Percentiles rank a stretch among this genome's conserved stretches.
Conservation (phyloP, 495 filamentous ascomycete genomes). For the Parathielavia hyrcaniae region DNA sequence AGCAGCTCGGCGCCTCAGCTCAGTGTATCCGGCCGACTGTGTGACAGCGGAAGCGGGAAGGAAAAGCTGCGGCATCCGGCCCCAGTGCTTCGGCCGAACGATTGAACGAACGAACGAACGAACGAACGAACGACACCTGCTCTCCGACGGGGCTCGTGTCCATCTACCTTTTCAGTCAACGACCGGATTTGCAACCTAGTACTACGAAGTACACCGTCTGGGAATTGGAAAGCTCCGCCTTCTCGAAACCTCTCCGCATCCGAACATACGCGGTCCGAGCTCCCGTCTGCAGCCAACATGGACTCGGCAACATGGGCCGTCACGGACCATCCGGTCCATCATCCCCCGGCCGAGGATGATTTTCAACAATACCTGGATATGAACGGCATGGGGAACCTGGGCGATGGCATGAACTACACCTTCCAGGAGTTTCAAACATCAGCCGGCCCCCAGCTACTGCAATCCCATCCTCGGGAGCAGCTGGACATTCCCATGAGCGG, state of each 20-base stretch:
- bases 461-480: slow-evolving; percentile 35
- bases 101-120: not conserved
- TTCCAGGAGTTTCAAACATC: slow-evolving; percentile 43
- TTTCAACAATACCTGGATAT: slow-evolving; percentile 54
- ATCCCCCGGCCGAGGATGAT: slow-evolving; percentile 44
- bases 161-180: not conserved
- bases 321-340: slow-evolving; percentile 43
- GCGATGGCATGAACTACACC: slow-evolving; percentile 46
- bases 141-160: not conserved
- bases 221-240: not conserved
- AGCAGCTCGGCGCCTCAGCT: not conserved
- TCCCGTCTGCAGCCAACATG: slow-evolving; percentile 34
- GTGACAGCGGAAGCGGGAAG: not conserved
- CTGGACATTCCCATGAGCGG: slow-evolving; percentile 49
- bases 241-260: not conserved
- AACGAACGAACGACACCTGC: not conserved
- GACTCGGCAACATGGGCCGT: slow-evolving; percentile 45
- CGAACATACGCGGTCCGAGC: not conserved
- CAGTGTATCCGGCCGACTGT: not conserved
- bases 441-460: slow-evolving; percentile 33
- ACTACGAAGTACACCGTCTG: not conserved
- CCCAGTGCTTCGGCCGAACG: not conserved
- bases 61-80: not conserved
- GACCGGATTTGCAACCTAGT: not conserved
- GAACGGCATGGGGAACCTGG: slow-evolving; percentile 41